Evolutionary conservation across 345 rosid genomes (phyloP).

Genomic region (Eucalyptus shirleyi): DNA sequence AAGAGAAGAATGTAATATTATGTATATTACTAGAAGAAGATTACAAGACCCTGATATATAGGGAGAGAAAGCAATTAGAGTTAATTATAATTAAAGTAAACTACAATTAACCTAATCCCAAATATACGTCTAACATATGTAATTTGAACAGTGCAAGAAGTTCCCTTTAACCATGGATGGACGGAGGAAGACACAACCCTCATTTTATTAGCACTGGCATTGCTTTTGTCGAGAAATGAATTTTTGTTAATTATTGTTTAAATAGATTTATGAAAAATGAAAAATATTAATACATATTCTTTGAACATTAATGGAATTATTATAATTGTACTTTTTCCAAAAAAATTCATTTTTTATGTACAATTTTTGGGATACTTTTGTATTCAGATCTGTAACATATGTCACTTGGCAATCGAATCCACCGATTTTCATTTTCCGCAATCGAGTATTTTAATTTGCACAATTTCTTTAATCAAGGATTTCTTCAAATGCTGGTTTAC

Average conservation of each 20-base stretch:
- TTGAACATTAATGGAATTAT: not conserved
- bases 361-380: not conserved
- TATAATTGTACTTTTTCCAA: not conserved
- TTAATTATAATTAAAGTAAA: too few relatives aligned
- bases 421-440: not conserved
- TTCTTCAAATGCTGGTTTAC: not conserved
- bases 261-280: not conserved
- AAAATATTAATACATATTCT: too few relatives aligned
- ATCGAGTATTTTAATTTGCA: not conserved
- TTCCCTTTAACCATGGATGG: not conserved
- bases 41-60: accelerated
- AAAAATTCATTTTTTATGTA: not conserved
- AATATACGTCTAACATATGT: not conserved
- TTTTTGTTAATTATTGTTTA: too few relatives aligned
- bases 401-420: not conserved
- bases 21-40: accelerated
- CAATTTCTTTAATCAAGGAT: not conserved
- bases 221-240: not conserved
- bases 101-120: not conserved
- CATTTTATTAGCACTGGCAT: not conserved
- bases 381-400: not conserved
- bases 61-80: not conserved
- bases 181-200: not conserved
- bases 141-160: not conserved
- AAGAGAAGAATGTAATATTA: not conserved